These are phyloP conservation scores for thale cress (Arabidopsis thaliana) DNA, from an alignment of 345 rosid species.

Conservation along the genomic window DNA sequence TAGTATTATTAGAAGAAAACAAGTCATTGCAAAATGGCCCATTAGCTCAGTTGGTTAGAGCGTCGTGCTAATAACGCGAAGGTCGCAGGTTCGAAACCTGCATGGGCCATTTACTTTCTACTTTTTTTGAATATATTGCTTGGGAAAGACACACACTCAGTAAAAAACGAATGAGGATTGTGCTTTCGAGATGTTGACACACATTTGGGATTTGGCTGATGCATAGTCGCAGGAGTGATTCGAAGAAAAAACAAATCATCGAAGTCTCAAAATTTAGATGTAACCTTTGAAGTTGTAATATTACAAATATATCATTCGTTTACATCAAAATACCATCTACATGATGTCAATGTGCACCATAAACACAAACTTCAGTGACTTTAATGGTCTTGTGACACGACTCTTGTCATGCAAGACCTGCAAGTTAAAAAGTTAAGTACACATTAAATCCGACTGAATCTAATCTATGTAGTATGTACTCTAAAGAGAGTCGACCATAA, in stretches of 20 bases:
- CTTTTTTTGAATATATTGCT: not conserved
- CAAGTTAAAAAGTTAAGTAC: no score
- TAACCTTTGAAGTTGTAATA: not conserved
- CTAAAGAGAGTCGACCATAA: not conserved
- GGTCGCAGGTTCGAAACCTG: slow-evolving; percentile 67
- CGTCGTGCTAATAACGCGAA: slow-evolving; percentile 98
- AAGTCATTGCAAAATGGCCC: not conserved
- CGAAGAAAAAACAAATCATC: no score
- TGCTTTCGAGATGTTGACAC: not conserved
- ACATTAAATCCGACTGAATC: not conserved
- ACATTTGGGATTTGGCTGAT: not conserved
- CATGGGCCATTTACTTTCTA: not conserved
- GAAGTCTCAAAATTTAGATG: no score
- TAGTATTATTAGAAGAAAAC: not conserved
- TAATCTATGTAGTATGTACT: not conserved
- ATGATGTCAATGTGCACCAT: not conserved
- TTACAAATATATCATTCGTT: not conserved
- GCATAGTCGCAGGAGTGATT: no score
- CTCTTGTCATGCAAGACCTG: no score
- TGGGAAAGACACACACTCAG: not conserved
- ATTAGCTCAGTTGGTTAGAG: slow-evolving; percentile 42
- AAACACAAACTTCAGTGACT: not conserved
- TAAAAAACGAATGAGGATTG: not conserved
- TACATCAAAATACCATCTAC: not conserved
- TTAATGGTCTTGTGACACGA: not conserved